Evolutionary conservation across 257 asterid genomes (phyloP).

Genomic region (Plectranthus barbatus): DNA sequence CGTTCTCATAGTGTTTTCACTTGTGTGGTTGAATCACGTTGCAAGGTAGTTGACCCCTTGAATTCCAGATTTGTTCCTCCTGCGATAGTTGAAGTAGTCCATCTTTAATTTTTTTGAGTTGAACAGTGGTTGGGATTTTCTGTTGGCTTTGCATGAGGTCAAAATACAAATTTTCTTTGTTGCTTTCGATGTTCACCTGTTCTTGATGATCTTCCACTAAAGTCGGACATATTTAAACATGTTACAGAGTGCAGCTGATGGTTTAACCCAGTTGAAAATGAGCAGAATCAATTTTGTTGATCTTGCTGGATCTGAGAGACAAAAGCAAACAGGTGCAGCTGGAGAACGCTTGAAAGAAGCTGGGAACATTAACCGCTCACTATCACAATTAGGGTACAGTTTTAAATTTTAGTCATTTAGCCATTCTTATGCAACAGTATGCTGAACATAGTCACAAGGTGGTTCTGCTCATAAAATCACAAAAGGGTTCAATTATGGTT

Average conservation of each 20-base stretch:
- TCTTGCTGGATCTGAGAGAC: conserved; percentile 99
- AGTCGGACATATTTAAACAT: conserved; percentile 6
- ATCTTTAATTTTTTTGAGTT: conserved; percentile 7
- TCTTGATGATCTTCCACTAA: conserved; percentile 12
- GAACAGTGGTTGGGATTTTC: background rate
- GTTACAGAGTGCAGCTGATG: conserved; percentile 74
- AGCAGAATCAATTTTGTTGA: conserved; percentile 96
- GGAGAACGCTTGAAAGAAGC: conserved; percentile 99
- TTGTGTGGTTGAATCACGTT: conserved; percentile 92
- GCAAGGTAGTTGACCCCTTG: conserved; percentile 56
- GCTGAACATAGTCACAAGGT: background rate
- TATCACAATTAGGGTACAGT: conserved; percentile 92
- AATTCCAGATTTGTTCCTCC: background rate
- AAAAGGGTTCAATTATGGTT: background rate
- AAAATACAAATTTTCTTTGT: background rate
- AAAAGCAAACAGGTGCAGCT: conserved; percentile 97
- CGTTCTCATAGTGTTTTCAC: conserved; percentile 98
- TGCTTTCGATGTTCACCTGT: background rate
- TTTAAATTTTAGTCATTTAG: background rate
- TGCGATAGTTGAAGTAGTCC: background rate
- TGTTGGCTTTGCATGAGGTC: background rate
- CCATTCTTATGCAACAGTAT: background rate
- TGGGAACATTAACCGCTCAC: conserved; percentile 95
- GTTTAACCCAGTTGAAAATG: conserved; percentile 67
- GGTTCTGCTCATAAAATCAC: background rate